Evolutionary conservation across 345 rosid genomes (phyloP).

Genomic region (Luvunga scandens): DNA sequence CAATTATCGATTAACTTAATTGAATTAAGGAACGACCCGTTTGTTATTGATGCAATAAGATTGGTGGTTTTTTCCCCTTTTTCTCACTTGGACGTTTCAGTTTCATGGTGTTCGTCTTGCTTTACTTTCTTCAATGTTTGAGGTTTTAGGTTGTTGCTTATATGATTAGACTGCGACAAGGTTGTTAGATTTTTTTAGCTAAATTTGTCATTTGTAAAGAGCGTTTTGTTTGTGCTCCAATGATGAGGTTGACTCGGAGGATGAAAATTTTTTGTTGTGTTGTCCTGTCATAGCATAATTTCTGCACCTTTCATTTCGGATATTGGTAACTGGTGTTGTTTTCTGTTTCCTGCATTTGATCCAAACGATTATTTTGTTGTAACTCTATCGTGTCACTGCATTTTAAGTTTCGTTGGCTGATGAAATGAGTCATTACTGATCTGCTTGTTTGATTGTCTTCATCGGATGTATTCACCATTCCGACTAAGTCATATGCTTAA

Average conservation of each 20-base stretch:
- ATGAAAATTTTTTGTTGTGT: not conserved
- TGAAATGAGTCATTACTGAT: not conserved
- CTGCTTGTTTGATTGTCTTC: not conserved
- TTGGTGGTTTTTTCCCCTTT: not conserved
- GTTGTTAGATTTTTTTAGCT: not conserved
- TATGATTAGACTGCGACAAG: not conserved
- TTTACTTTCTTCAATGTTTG: not conserved
- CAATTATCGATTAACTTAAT: not conserved
- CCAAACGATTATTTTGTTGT: not conserved
- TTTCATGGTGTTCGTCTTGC: not conserved
- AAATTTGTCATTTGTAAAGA: not conserved
- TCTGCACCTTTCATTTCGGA: not conserved
- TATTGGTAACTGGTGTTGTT: slow-evolving; percentile 3
- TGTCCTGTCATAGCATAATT: not conserved
- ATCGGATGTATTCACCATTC: slow-evolving; percentile 3
- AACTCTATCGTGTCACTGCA: not conserved
- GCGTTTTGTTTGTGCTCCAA: not conserved
- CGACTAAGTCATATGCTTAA: not conserved
- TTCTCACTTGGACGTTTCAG: not conserved
- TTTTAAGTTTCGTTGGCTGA: not conserved
- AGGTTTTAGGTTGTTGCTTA: not conserved
- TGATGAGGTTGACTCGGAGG: not conserved
- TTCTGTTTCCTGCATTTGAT: slow-evolving; percentile 10
- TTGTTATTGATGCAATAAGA: not conserved
- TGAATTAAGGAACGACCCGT: not conserved